Percentiles rank a stretch among this genome's conserved stretches.
Evolutionary conservation across 768 basidiomycete genomes (phyloP).

Genomic region (Candolleomyces efflorescens): DNA sequence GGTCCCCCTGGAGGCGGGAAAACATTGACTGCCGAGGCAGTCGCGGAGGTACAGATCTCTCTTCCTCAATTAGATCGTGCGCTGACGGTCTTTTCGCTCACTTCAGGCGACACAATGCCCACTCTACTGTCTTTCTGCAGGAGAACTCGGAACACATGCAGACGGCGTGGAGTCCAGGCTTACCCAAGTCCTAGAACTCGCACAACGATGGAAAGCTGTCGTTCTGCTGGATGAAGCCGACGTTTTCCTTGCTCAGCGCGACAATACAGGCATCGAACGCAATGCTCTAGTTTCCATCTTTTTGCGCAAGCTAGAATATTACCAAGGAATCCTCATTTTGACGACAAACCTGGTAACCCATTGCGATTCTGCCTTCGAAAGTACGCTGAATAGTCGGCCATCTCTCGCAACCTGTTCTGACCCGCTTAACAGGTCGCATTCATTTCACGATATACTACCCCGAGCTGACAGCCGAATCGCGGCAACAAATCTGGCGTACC

Average conservation of each 20-base stretch:
- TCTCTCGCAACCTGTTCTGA: background rate
- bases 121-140: conserved; percentile 25
- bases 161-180: conserved; percentile 19
- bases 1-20: conserved; percentile 98
- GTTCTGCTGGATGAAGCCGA: conserved; percentile 33
- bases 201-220: conserved; percentile 30
- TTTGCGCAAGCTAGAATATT: conserved; percentile 32
- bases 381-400: conserved; percentile 11
- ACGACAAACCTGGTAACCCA: conserved; percentile 27
- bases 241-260: conserved; percentile 26
- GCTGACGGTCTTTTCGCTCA: too few species aligned
- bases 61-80: background rate
- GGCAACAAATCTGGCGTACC: conserved; percentile 23
- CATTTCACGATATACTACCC: conserved; percentile 30
- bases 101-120: conserved; percentile 21
- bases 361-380: conserved; percentile 28
- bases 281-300: conserved; percentile 34
- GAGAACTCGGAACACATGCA: conserved; percentile 28
- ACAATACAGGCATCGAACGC: conserved; percentile 16
- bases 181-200: conserved; percentile 20
- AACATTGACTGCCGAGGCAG: conserved; percentile 88
- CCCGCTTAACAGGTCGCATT: conserved; percentile 22
- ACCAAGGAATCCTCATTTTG: conserved; percentile 31
- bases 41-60: conserved; percentile 71
- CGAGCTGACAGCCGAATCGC: conserved; percentile 20